phyloP scores from a whole-genome alignment of 345 rosid species.

The Dimocarpus longan region DNA sequence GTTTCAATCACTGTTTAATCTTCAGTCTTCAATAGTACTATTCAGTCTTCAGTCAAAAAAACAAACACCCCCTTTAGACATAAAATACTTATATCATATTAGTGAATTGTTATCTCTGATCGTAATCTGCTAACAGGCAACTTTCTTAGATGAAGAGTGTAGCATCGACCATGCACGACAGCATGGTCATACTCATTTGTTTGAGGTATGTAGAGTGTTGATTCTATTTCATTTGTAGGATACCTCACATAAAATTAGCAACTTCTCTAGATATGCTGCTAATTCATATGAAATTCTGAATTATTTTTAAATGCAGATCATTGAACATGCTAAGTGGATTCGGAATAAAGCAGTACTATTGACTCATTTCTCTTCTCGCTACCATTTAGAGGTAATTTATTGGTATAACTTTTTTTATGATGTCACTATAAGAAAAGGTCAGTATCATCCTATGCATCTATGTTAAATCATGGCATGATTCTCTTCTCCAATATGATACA shows the following conservation, averaged over 20 bases:
- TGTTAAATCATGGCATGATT: neutral
- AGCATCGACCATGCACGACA: slow-evolving; percentile 75
- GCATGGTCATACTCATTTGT: slow-evolving; percentile 86
- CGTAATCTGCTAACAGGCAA: slow-evolving; percentile 60
- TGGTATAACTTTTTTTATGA: slow-evolving; percentile 6
- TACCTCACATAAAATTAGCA: neutral
- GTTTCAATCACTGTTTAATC: no score
- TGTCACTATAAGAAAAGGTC: neutral
- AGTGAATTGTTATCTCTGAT: slow-evolving; percentile 9
- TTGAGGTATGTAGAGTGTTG: slow-evolving; percentile 53
- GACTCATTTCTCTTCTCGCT: slow-evolving; percentile 94
- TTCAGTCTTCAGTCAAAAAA: no score
- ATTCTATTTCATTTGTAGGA: neutral
- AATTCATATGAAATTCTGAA: slow-evolving; percentile 13
- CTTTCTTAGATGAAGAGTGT: slow-evolving; percentile 73
- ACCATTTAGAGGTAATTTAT: slow-evolving; percentile 70
- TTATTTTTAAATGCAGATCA: slow-evolving; percentile 52
- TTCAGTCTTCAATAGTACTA: no score
- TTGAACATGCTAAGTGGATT: slow-evolving; percentile 87
- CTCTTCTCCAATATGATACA: neutral
- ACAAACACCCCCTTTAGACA: neutral
- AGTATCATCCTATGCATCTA: neutral
- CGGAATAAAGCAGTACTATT: slow-evolving; percentile 70
- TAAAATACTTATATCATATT: neutral
- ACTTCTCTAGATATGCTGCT: neutral